Conservation (phyloP, 106 monocot species). For the Triglochin maritima region DNA sequence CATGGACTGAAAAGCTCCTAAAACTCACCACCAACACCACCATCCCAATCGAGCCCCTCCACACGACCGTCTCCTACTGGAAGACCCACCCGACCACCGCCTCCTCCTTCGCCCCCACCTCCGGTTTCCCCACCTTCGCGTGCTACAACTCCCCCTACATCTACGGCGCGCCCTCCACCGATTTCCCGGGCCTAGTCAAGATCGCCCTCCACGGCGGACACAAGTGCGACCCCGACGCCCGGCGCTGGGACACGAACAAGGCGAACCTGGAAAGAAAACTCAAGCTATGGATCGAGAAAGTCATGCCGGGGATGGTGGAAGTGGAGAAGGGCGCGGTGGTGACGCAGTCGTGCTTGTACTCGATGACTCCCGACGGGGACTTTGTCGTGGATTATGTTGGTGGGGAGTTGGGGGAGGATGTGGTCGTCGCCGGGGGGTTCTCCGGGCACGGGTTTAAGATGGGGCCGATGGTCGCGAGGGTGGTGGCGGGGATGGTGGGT, state of each 20-base stretch:
- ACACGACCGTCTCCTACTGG: constrained; percentile 75
- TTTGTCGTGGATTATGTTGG: constrained; percentile 69
- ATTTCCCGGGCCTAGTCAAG: constrained; percentile 87
- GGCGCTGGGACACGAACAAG: constrained; percentile 39
- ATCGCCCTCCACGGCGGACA: constrained; percentile 50
- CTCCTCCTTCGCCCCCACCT: constrained; percentile 15
- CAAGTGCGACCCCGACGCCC: constrained; percentile 55
- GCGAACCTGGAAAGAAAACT: constrained; percentile 18
- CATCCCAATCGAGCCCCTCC: constrained; percentile 63
- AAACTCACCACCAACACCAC: constrained; percentile 13
- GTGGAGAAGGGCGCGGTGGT: constrained; percentile 30
- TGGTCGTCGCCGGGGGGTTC: constrained; percentile 80
- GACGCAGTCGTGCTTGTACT: constrained; percentile 79
- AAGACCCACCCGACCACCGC: constrained; percentile 33
- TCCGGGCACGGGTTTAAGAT: constrained; percentile 99
- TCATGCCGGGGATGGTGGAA: constrained; percentile 43
- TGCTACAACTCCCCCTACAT: constrained; percentile 59
- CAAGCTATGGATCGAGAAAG: constrained; percentile 37
- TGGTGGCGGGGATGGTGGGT: constrained; percentile 48
- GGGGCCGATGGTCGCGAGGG: constrained; percentile 67
- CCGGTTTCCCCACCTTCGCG: constrained; percentile 76
- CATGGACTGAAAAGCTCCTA: constrained; percentile 57
- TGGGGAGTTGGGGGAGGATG: constrained; percentile 65
- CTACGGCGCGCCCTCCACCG: constrained; percentile 77
- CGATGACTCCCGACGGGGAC: constrained; percentile 86